Base-by-base conservation (phyloP, 768 basidiomycete genomes). In the Tylopilus balloui region DNA sequence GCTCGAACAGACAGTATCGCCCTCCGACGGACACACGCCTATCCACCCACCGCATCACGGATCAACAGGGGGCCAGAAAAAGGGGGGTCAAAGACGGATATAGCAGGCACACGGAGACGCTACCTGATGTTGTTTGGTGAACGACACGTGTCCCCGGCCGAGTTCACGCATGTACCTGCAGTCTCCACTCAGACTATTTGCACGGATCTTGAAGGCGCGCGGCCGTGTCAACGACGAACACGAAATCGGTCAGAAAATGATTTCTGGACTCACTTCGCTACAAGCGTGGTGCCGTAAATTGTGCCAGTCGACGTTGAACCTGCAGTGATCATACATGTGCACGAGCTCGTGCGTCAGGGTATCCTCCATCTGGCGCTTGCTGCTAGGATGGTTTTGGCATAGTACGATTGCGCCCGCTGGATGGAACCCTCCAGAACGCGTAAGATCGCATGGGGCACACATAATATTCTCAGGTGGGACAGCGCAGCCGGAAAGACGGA, bases 61-160 rank as follows among this genome's bases (percentile, higher is more conserved):
- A 54, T 50, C 48, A 47, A 24, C 8, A 31, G 12, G 11, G 2
- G 29, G n/a, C 21, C 13, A 44, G 24, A 37, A 46, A 52, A 38
- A 47, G 45, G 51, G 27, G 15, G 20, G 29, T 49, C 42, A 58
- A 35, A 12, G 47, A 51, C 48, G 36, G 48, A 52, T 29, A 63
- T 46, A 44, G 35, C 34, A 14, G 23, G 21, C 45, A 12, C 28
- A 46, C 24, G 32, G 46, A 50, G 54, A 52, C 21, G 31, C 62
- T 55, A 91, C 94, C 79, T 95, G 92, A 69, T 97, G 94, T 61
- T 96, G 92, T 69, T 94, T 95, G 47, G 89, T 84, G 69, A 96
- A 92, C 4, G 80, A 71, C 51, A 84, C 73, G 62, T 86, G 78
- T 5, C 90, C 88, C 25, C 93, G 76, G 34, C 79, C 72, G 20